Percentiles rank a stretch among this genome's conserved stretches.
phyloP scores from a whole-genome alignment of 352 stramenopile species.

The Phytophthora pinifolia region DNA sequence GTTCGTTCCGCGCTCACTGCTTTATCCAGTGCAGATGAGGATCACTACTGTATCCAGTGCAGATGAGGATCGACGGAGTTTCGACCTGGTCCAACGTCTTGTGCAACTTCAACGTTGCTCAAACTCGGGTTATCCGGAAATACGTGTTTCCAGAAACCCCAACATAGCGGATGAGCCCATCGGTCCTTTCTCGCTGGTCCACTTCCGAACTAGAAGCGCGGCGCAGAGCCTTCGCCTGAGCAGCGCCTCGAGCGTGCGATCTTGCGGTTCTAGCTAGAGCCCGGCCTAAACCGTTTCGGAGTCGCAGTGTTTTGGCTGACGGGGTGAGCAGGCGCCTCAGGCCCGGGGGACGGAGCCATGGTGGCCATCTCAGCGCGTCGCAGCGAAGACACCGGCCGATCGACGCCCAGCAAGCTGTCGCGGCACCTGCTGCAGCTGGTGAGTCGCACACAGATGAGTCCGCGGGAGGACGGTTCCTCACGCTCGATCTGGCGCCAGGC shows the following conservation, averaged over 20 bases:
- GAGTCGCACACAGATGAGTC: conserved; percentile 14
- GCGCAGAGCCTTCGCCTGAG: conserved; percentile 12
- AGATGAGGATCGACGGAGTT: conserved; percentile 3
- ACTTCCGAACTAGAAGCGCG: conserved; percentile 33
- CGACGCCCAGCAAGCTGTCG: conserved; percentile 22
- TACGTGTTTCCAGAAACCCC: conserved; percentile 18
- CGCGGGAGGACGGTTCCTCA: conserved; percentile 19
- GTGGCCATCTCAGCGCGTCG: conserved; percentile 24
- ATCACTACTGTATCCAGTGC: too few relatives aligned
- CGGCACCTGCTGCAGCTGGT: conserved; percentile 29
- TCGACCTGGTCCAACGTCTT: conserved; percentile 22
- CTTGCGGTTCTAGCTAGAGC: conserved; percentile 14
- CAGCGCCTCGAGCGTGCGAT: conserved; percentile 3
- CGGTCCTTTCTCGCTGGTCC: neutral
- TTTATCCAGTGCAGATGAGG: too few relatives aligned
- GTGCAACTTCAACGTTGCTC: conserved; percentile 22
- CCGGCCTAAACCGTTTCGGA: conserved; percentile 19
- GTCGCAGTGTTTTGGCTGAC: conserved; percentile 13
- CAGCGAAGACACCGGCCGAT: conserved; percentile 21
- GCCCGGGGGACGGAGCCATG: conserved; percentile 28
- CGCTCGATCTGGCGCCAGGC: conserved; percentile 40
- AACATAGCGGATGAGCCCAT: neutral
- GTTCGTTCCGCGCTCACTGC: too few relatives aligned
- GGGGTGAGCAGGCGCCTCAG: conserved; percentile 17
- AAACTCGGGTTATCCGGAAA: conserved; percentile 16